Evolutionary conservation across 2,329 filamentous ascomycete species (phyloP).

Genomic region (Microdochium nivale): DNA sequence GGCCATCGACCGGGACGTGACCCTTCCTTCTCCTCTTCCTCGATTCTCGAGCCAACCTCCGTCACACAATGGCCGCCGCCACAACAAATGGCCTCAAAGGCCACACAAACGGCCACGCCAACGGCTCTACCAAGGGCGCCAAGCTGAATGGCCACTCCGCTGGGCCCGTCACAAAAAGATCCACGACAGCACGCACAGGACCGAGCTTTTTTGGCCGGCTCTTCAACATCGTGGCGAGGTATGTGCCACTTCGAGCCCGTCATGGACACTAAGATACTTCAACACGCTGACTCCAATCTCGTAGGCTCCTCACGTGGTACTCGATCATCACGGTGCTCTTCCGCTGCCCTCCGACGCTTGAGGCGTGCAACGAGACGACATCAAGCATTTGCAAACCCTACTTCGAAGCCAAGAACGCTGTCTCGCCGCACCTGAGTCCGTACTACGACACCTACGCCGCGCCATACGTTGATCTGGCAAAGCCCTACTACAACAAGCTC

Average conservation of each 20-base stretch:
- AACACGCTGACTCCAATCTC: not conserved
- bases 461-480: slow-evolving; percentile 68
- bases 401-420: slow-evolving; percentile 51
- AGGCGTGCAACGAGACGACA: slow-evolving; percentile 59
- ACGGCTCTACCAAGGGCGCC: not conserved
- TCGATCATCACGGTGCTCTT: slow-evolving; percentile 72
- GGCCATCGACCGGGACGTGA: too few species aligned
- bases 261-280: too few species aligned
- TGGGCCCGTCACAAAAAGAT: not conserved
- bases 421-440: slow-evolving; percentile 69
- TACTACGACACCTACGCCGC: slow-evolving; percentile 82
- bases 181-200: not conserved
- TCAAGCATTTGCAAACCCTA: slow-evolving; percentile 81
- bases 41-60: not conserved
- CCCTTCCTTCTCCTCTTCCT: too few species aligned
- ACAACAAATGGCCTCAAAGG: not conserved
- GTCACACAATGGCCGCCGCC: not conserved
- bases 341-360: slow-evolving; percentile 65
- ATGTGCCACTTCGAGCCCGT: not conserved
- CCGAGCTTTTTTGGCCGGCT: not conserved
- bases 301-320: slow-evolving; percentile 62
- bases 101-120: not conserved
- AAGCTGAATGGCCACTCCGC: not conserved
- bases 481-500: slow-evolving; percentile 63
- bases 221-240: slow-evolving; percentile 1